These are phyloP conservation scores for Stephanodiscus triporus DNA, from an alignment of 108 stramenopile genomes.

Conservation along the genomic window DNA sequence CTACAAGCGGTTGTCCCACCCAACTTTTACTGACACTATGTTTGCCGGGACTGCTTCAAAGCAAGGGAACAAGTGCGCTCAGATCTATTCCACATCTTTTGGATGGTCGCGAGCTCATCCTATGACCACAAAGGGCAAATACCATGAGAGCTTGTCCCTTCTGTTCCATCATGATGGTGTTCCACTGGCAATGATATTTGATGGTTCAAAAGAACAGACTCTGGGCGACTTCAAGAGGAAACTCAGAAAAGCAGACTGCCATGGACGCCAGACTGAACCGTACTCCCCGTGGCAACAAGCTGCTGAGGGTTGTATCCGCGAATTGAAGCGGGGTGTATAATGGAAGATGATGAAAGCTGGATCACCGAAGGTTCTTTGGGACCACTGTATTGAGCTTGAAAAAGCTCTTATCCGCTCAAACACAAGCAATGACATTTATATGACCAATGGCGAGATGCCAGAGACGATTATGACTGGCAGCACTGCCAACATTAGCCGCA, in stretches of 20 bases:
- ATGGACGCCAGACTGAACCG: conserved; percentile 7
- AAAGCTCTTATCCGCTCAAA: conserved; percentile 30
- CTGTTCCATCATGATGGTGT: conserved; percentile 17
- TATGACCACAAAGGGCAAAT: conserved; percentile 19
- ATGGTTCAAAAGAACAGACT: conserved; percentile 27
- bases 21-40: not conserved
- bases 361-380: conserved; percentile 34
- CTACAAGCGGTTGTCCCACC: conserved; percentile 3
- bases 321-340: conserved; percentile 27
- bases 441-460: conserved; percentile 29
- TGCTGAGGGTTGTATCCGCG: conserved; percentile 20
- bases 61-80: conserved; percentile 2
- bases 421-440: conserved; percentile 19
- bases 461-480: conserved; percentile 32
- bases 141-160: not conserved
- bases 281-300: conserved; percentile 28
- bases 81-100: conserved; percentile 11
- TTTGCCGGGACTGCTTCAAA: not conserved
- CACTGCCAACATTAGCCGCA: conserved; percentile 23
- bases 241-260: conserved; percentile 6
- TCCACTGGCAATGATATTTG: conserved; percentile 18
- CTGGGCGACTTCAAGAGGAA: conserved; percentile 7
- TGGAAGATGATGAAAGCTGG: conserved; percentile 14
- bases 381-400: conserved; percentile 30
- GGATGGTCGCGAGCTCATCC: conserved; percentile 12